Base-by-base conservation (phyloP, 306 rosid species). In the Acacia confusa region DNA sequence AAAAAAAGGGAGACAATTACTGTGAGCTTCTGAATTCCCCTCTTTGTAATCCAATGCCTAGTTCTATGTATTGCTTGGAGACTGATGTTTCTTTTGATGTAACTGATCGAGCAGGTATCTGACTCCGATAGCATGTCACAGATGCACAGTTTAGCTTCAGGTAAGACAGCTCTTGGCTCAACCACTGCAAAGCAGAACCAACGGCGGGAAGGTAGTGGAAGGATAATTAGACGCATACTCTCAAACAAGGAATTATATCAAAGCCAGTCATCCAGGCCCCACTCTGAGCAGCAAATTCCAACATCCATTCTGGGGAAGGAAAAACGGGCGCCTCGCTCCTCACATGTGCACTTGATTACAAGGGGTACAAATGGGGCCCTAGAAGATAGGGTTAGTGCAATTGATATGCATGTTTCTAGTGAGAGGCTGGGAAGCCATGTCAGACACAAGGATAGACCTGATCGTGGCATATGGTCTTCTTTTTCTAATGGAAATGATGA, bases 201-300 rank as follows among this genome's bases (percentile, higher is more conserved):
- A 74, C 84, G 79, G 75, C 86, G 75, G 52, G 87, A 84, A 75
- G 91, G 88, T 79, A 82, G 81, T 12, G 92, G 90, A 78, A 85
- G 90, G 87, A 86, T 87, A 44, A 82, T 87, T 47, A 92, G 82
- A 85, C 82, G 89, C 80, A 90, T 92, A 86, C 90, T 87, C 77
- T 84, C 85, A 41, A 89, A 88, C 79, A 90, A 89, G 85, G 91
- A 87, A 72, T 73, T 82, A 77, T 87, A 57, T 65, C 94, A 86
- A 84, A 82, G 74, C 87, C 94, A 84, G 74, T 86, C 80, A 79
- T 86, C 91, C 81, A 85, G 81, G 72, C 60, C 36, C 61, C 74
- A 82, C 53, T 75, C 85, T 58, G 92, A 85, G 73, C 91, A 82
- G 82, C 85, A 83, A 77, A 80, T 72, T 32, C 92, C 84, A 83